Evolutionary conservation across 495 filamentous ascomycete species (phyloP).

Genomic region (Annulohypoxylon moriforme): DNA sequence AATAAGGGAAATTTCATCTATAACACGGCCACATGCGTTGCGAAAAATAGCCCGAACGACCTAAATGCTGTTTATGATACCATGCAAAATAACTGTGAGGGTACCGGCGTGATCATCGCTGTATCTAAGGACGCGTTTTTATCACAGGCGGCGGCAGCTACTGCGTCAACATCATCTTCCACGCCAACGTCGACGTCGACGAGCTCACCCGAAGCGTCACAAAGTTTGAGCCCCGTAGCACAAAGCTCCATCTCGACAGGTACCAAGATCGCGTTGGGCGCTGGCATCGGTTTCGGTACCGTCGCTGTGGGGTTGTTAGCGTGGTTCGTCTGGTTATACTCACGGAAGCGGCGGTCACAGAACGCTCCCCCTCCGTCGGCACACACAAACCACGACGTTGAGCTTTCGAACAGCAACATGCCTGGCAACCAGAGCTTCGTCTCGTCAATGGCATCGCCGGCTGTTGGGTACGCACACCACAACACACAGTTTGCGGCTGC

Average conservation of each 20-base stretch:
- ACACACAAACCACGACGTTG: conserved; percentile 25
- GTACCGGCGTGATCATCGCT: conserved; percentile 47
- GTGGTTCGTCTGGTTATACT: conserved; percentile 48
- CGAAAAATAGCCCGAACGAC: conserved; percentile 45
- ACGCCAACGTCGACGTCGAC: neutral
- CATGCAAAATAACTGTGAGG: conserved; percentile 52
- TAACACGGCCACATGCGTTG: conserved; percentile 55
- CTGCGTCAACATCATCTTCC: conserved; percentile 32
- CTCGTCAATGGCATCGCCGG: neutral
- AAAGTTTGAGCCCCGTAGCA: neutral
- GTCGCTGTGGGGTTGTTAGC: conserved; percentile 25
- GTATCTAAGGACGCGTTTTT: conserved; percentile 43
- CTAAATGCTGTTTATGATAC: conserved; percentile 51
- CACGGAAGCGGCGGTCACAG: conserved; percentile 27
- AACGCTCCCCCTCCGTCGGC: neutral
- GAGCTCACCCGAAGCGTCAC: neutral
- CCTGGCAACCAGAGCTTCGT: conserved; percentile 6
- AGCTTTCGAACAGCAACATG: conserved; percentile 29
- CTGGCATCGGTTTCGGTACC: conserved; percentile 37
- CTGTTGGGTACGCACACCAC: conserved; percentile 39
- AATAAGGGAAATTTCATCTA: conserved; percentile 59
- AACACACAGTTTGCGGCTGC: conserved; percentile 33
- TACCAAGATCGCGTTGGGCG: conserved; percentile 37
- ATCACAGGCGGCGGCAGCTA: conserved; percentile 51
- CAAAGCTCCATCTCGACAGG: conserved; percentile 8